phyloP scores from a whole-genome alignment of 352 stramenopile genomes.

The Globisporangium spinosum region DNA sequence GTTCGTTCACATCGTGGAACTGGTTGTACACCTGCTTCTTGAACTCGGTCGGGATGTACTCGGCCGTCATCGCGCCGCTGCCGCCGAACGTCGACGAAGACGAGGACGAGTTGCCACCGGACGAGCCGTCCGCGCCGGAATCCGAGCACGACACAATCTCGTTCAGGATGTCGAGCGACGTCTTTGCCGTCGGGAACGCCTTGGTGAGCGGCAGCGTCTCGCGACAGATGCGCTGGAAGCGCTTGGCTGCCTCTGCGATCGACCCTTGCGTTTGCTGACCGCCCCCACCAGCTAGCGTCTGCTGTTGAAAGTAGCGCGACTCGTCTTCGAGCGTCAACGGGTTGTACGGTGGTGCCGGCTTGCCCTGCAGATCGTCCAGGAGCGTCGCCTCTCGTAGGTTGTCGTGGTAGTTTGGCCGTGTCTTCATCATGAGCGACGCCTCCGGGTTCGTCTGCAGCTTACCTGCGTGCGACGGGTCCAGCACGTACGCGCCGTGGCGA shows the following conservation, averaged over 20 bases:
- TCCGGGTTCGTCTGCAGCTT: conserved; percentile 38
- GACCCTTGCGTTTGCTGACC: neutral
- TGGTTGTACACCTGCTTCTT: conserved; percentile 87
- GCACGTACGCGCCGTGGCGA: conserved; percentile 74
- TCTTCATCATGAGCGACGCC: conserved; percentile 30
- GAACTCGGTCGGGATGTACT: conserved; percentile 82
- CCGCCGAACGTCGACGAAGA: conserved; percentile 40
- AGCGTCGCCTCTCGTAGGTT: conserved; percentile 58
- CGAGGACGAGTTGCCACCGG: conserved; percentile 19
- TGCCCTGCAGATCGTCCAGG: conserved; percentile 65
- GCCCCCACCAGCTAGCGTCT: conserved; percentile 20
- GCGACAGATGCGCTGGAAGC: conserved; percentile 43
- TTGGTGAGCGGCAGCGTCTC: conserved; percentile 45
- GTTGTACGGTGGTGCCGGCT: conserved; percentile 55
- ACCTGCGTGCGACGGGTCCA: conserved; percentile 64
- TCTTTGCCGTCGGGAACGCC: conserved; percentile 51
- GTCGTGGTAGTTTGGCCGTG: conserved; percentile 37
- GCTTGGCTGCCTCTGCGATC: conserved; percentile 28
- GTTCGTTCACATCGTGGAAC: conserved; percentile 81
- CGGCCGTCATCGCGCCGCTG: conserved; percentile 49
- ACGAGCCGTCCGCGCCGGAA: conserved; percentile 39
- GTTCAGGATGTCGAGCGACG: conserved; percentile 48
- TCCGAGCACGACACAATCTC: conserved; percentile 70
- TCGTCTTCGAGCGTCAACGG: conserved; percentile 80
- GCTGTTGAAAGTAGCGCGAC: conserved; percentile 78